Base-by-base conservation (phyloP, 441 rosid species). In the Eruca vesicaria region DNA sequence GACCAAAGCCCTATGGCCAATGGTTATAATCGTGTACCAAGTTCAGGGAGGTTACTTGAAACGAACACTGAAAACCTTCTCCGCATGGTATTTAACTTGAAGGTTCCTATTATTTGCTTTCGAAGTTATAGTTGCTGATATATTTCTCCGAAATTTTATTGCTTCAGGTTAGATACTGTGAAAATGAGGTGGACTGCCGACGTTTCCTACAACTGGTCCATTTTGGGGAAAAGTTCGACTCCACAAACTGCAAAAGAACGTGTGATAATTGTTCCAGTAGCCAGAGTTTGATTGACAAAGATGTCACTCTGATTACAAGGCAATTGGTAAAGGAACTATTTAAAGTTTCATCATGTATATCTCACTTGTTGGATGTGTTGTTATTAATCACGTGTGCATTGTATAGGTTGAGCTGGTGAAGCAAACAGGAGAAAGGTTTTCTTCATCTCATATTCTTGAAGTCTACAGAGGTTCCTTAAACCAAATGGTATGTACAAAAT, bases 161-260 rank as follows among this genome's bases (percentile, higher is more conserved):
- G 65, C 81, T 84, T 80, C 95, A 96, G 99, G 97, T 93, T 75
- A 86, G 98, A 78, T 96, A 93, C 60, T 88, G 94, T 58, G 98
- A 96, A 85, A 96, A 93, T 76, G 92, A 96, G 79, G 96, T 96
- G 55, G 99, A 96, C 63, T 96, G 99, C 68, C 84, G 98, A 78
- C 97, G 99, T 63, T 85, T 88, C 71, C 84, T 96, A 69, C 99
- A 96, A 66, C 91, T 96, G 31, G 75, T 88, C 65, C 99, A 96
- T 85, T 91, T 96, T 45, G 99, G 99, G 68, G 99, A 96, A 76
- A 91, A 90, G 33, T 96, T 93, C 65, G 86, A 90, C 75, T 59
- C 87, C 56, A 79, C 81, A 16, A 88, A 89, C 85, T 96, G 99
- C 80, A 66, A 79, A 65, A 89, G 79, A 18, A 93, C 99, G 19